Base-by-base conservation (phyloP, 495 filamentous ascomycete genomes). In the Talaromyces stipitatus region DNA sequence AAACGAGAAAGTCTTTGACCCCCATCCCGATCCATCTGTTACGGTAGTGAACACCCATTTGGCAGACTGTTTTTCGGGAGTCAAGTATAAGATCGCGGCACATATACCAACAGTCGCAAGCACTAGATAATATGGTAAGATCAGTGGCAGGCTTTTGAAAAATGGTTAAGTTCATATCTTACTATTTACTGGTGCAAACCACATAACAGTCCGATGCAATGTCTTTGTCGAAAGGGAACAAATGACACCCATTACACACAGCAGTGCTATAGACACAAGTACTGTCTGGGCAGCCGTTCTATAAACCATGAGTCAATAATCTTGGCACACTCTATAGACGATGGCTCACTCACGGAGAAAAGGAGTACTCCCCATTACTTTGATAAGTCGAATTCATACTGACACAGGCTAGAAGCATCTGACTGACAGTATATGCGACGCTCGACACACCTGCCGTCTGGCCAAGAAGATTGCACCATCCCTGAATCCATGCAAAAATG, bases 181-280 rank as follows among this genome's bases (percentile, higher is more conserved):
- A 85, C 82, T 79, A 67, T 89, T 89, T 56, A 88, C 86, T 0
- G 85, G 85, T 7, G 85, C 85, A 69, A 89, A 89, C 84, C 84
- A 88, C 4, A 85, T 66, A 24, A 88, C 72, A 29, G 85, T 82
- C 27, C 75, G 72, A 67, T 88, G 85, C 22, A 88, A 69, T 2
- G 70, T 77, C 62, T 78, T 84, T 0, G 85, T 88, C 0, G 81
- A 83, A 56, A 88, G 68, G 0, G 85, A 89, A 66, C 83, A 86
- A 3, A 88, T 80, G 8, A 78, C 65, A 2, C 85, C 85, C 58
- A 85, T 77, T 1, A 83, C 33, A 30, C 78, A 76, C 7, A 89
- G 68, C 11, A 86, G 63, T 3, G 76, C 66, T 50, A 87, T 79
- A 2, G 85, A 76, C 26, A 88, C 67, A 7, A 86, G 50, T 0